These are phyloP conservation scores for Ceratobasidium papillatum DNA, from an alignment of 1,284 basidiomycete species.

Conservation along the genomic window DNA sequence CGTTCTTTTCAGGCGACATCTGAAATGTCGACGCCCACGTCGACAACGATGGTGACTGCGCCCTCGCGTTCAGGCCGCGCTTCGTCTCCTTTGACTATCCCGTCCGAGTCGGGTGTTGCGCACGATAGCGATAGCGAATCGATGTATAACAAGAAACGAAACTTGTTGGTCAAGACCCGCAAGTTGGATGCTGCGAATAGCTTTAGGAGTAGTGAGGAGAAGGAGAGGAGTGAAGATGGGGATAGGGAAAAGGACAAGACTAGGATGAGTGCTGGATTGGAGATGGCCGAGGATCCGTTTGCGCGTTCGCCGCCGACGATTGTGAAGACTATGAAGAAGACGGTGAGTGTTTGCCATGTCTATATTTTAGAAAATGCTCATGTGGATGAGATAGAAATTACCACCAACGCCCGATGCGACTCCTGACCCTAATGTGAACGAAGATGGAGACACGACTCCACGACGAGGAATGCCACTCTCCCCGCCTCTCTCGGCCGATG, in stretches of 20 bases:
- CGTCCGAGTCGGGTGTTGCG: constrained; percentile 3
- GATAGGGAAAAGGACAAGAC: not conserved
- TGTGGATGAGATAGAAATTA: not conserved
- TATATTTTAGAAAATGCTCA: not conserved
- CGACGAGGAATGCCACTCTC: constrained; percentile 30
- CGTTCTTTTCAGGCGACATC: not conserved
- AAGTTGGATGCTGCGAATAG: constrained; percentile 25
- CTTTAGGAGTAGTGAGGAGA: constrained; percentile 31
- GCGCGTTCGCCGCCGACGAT: constrained; percentile 37
- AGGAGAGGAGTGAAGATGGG: not conserved
- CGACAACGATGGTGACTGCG: constrained; percentile 29
- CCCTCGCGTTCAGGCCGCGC: not conserved
- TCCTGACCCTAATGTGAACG: constrained; percentile 21
- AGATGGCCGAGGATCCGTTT: constrained; percentile 35
- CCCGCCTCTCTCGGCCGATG: constrained; percentile 29
- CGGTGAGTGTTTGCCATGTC: not conserved
- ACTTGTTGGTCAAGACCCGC: constrained; percentile 38
- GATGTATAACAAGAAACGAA: constrained; percentile 32
- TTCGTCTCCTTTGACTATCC: constrained; percentile 5
- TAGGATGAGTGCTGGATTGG: constrained; percentile 9
- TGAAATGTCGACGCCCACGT: constrained; percentile 14
- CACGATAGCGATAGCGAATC: constrained; percentile 32
- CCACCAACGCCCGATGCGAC: constrained; percentile 25
- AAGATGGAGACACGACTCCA: constrained; percentile 15
- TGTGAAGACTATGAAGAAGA: constrained; percentile 25